Base-by-base conservation (phyloP, 495 filamentous ascomycete genomes). In the Penicillium longicatenatum region DNA sequence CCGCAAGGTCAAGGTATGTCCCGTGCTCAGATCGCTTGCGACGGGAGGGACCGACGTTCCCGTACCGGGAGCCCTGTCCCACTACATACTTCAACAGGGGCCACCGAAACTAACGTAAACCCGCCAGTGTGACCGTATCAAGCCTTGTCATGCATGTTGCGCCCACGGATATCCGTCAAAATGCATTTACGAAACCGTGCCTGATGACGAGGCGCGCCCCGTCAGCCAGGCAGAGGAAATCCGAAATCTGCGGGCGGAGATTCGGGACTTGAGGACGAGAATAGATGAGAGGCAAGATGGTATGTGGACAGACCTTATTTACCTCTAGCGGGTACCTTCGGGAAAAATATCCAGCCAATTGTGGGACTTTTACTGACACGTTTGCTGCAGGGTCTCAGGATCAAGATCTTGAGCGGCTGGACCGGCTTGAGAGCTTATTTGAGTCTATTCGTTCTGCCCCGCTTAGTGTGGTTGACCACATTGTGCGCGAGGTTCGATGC, bases 131-230 rank as follows among this genome's bases (percentile, higher is more conserved):
- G 76, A 79, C 59, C 73, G 76, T 41, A 69, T 79, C 22, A 75
- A 73, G 50, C 76, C 76, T 52, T 79, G 74, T 59, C 73, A 79
- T 55, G 76, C 76, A 55, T 79, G 76, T 59, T 79, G 76, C 52
- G 72, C 76, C 14, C 76, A 79, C 60, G 76, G 76, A 2, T 76
- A 79, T 50, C 76, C 76, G 1, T 77, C 76, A 20, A 72, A 73
- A 61, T 79, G 76, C 54, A 67, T 74, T 4, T 79, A 77, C 52
- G 74, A 79, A 17, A 57, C 51, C 9, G 50, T 62, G 2, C 68
- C 72, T 1, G 74, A 73, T 17, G 76, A 77, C 10, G 72, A 73
- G 22, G 65, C 71, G 35, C 65, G 63, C 29, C 76, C 76, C 3
- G 70, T 79, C 42, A 70, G 67, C 35, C 76, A 79, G 43, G 72